A percentile compares a stretch with the other conserved stretches of the same genome.
phyloP scores from a whole-genome alignment of 805 yeast genomes.

The Metschnikowia colocasiae region DNA sequence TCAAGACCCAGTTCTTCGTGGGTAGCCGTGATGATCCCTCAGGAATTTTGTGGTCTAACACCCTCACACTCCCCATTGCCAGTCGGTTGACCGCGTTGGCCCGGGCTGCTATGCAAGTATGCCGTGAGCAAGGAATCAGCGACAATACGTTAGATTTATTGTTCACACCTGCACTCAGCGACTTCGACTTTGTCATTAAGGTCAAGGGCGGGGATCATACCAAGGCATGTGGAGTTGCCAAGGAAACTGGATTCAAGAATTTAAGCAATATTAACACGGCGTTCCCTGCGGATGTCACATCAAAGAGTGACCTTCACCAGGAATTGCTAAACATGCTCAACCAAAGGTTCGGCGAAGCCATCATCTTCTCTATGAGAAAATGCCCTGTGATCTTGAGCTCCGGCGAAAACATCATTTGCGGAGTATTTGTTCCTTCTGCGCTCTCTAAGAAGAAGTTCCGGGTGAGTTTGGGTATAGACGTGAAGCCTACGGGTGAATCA shows the following conservation, averaged over 20 bases:
- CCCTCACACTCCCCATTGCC: conserved; percentile 67
- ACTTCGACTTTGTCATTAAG: conserved; percentile 76
- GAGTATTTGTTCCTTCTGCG: conserved; percentile 71
- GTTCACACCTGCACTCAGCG: conserved; percentile 79
- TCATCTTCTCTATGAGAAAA: conserved; percentile 64
- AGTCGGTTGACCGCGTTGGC: conserved; percentile 85
- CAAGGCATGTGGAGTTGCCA: conserved; percentile 54
- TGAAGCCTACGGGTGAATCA: conserved; percentile 54
- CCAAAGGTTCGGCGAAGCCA: conserved; percentile 58
- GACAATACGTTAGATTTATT: conserved; percentile 46
- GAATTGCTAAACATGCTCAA: conserved; percentile 59
- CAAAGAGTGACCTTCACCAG: conserved; percentile 58
- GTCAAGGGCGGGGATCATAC: conserved; percentile 45
- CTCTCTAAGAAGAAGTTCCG: conserved; percentile 64
- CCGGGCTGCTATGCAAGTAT: conserved; percentile 61
- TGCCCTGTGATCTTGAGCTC: conserved; percentile 51
- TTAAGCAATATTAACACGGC: conserved; percentile 40
- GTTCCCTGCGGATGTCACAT: conserved; percentile 44
- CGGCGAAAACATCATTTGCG: conserved; percentile 68
- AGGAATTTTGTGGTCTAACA: conserved; percentile 78
- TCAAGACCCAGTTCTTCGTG: conserved; percentile 75
- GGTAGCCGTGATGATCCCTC: conserved; percentile 83
- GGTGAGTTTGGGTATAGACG: conserved; percentile 73
- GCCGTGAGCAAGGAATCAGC: conserved; percentile 43
- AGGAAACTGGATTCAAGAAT: conserved; percentile 57